Base-by-base conservation (phyloP, 306 rosid species). In the Castanospermum australe region DNA sequence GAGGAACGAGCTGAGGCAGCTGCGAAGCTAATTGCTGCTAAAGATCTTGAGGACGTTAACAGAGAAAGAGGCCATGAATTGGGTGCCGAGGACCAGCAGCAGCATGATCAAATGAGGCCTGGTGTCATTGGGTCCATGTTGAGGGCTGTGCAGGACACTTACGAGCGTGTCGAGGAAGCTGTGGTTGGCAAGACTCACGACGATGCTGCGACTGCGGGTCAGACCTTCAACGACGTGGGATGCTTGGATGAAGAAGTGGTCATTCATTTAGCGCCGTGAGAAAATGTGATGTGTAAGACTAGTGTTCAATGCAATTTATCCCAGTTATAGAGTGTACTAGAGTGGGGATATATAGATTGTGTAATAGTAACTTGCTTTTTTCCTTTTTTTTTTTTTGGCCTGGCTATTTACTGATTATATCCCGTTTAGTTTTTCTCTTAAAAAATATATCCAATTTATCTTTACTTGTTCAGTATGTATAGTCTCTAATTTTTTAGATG, bases 201-300 rank as follows among this genome's bases (percentile, higher is more conserved):
- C n/a, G n/a, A n/a, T n/a, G n/a, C n/a, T n/a, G n/a, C n/a, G n/a
- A n/a, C n/a, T n/a, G n/a, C 81, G 0, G 91, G 90, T 6, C 94
- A 94, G 69, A 56, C 89, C 2, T 90, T 90, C 79, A 90, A 90
- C 67, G 90, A 94, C 21, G 94, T 84, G n/a, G 93, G 92, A 38
- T 73, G 74, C 0, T 4, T 88, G 10, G 89, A 67, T 1, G 94
- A 87, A 12, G 86, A 87, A 59, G 90, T 82, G 0, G 44, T 4
- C 8, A 50, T 63, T 21, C 77, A 60, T 22, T 68, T 80, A 82
- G 6, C 86, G 76, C 13, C 88, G 48, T 33, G 83, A 72, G 6
- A 71, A 86, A 36, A 79, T 55, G 82, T 86, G 79, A 83, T 25
- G 11, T 30, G 3, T 45, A 13, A n/a, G 14, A 15, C 15, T 47